These are phyloP conservation scores for Mycena floridula DNA, from an alignment of 768 basidiomycete genomes.

Conservation along the genomic window DNA sequence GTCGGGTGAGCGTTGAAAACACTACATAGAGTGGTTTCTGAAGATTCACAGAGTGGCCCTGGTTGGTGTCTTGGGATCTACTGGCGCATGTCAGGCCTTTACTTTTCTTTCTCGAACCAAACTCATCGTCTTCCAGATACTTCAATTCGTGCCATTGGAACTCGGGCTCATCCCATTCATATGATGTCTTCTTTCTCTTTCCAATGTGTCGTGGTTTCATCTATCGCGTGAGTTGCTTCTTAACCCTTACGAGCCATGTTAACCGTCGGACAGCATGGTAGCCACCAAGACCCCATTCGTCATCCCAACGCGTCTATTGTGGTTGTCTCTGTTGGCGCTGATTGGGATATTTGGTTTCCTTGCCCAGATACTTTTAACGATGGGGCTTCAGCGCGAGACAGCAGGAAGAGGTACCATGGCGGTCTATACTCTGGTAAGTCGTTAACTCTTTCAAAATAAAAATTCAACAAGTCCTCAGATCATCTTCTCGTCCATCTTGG, in stretches of 20 bases:
- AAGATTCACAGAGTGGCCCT: conserved; percentile 45
- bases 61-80: conserved; percentile 57
- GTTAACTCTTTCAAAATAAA: conserved; percentile 9
- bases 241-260: background rate
- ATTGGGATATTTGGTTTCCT: conserved; percentile 49
- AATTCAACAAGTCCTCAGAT: conserved; percentile 38
- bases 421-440: conserved; percentile 47
- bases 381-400: conserved; percentile 56
- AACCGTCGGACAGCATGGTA: conserved; percentile 32
- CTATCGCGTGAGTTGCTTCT: conserved; percentile 23
- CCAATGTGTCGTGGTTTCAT: conserved; percentile 39
- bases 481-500: conserved; percentile 61
- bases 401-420: conserved; percentile 58
- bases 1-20: conserved; percentile 50
- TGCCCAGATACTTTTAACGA: conserved; percentile 50
- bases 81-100: conserved; percentile 62
- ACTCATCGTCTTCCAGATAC: conserved; percentile 23
- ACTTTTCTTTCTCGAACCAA: background rate
- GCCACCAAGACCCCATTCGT: conserved; percentile 32
- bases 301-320: conserved; percentile 38
- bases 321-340: conserved; percentile 39
- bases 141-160: conserved; percentile 60
- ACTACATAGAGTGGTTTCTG: background rate
- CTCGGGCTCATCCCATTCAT: conserved; percentile 71
- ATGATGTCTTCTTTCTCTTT: conserved; percentile 60